phyloP scores from a whole-genome alignment of 1,139 yeast species.

The Candida gigantensis region DNA sequence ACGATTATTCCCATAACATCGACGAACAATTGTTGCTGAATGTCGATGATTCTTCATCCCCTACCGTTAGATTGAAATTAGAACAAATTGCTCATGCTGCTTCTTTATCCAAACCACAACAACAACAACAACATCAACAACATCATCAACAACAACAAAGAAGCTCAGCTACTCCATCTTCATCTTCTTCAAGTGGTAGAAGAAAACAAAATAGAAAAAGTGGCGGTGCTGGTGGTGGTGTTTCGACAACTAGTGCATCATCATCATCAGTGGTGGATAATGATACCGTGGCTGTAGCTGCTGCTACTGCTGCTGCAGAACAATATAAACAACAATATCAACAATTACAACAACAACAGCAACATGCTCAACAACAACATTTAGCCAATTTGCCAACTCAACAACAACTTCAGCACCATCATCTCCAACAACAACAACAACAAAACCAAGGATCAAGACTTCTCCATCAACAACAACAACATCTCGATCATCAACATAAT shows the following conservation, averaged over 20 bases:
- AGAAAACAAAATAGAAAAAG: too few species aligned
- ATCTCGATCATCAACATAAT: constrained; percentile 20
- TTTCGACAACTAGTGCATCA: background rate
- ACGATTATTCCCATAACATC: constrained; percentile 44
- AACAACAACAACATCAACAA: constrained; percentile 13
- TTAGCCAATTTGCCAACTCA: constrained; percentile 6
- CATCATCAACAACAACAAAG: constrained; percentile 10
- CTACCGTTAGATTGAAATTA: constrained; percentile 25
- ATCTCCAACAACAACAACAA: constrained; percentile 17
- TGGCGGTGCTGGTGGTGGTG: too few species aligned
- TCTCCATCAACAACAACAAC: constrained; percentile 14
- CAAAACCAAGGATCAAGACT: constrained; percentile 12
- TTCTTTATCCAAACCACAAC: constrained; percentile 4
- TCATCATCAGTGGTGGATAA: constrained; percentile 5
- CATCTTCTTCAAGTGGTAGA: constrained; percentile 3
- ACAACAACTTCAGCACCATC: too few species aligned
- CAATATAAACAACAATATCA: constrained; percentile 13
- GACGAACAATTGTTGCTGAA: constrained; percentile 47
- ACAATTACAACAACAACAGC: constrained; percentile 19
- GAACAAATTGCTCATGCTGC: constrained; percentile 34
- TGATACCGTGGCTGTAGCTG: constrained; percentile 3
- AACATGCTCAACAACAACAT: constrained; percentile 14
- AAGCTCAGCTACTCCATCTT: background rate
- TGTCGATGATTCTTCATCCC: constrained; percentile 20
- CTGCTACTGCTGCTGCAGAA: constrained; percentile 8